Percentiles rank a stretch among this genome's conserved stretches.
phyloP scores from a whole-genome alignment of 495 filamentous ascomycete species.

The Podospora didyma region DNA sequence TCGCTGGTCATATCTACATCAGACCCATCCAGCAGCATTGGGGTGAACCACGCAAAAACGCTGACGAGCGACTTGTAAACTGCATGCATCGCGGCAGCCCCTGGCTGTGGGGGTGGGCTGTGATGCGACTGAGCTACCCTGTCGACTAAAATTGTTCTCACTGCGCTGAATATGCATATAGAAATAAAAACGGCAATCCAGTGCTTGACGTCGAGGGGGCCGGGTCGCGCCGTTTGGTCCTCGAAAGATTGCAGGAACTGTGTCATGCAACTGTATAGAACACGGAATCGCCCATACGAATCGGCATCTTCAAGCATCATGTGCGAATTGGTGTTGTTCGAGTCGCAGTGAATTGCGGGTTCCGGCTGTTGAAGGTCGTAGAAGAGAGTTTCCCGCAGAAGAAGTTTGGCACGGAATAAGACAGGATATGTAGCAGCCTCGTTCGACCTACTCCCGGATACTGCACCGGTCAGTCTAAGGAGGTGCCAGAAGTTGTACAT shows the following conservation, averaged over 20 bases:
- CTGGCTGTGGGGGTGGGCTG: slow-evolving; percentile 28
- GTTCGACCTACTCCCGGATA: slow-evolving; percentile 37
- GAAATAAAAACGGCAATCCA: slow-evolving; percentile 47
- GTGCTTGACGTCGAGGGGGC: slow-evolving; percentile 32
- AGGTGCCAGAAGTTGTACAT: slow-evolving; percentile 45
- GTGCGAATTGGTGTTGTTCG: slow-evolving; percentile 31
- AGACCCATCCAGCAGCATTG: slow-evolving; percentile 39
- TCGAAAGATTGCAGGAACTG: slow-evolving; percentile 47
- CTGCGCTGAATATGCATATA: slow-evolving; percentile 48
- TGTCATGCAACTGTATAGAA: slow-evolving; percentile 45
- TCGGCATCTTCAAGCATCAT: slow-evolving; percentile 40
- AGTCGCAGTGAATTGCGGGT: slow-evolving; percentile 41
- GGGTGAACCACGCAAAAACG: slow-evolving; percentile 37
- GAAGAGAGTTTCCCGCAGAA: slow-evolving; percentile 46
- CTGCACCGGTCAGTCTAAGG: slow-evolving; percentile 37
- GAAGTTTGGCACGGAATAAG: slow-evolving; percentile 44
- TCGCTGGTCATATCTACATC: slow-evolving; percentile 30
- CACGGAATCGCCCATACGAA: slow-evolving; percentile 38
- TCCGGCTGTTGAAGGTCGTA: slow-evolving; percentile 46
- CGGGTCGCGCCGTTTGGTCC: slow-evolving; percentile 31
- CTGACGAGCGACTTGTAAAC: slow-evolving; percentile 44
- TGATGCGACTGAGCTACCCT: slow-evolving; percentile 33
- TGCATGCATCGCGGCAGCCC: slow-evolving; percentile 38
- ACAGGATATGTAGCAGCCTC: slow-evolving; percentile 40
- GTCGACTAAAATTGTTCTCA: slow-evolving; percentile 43